phyloP scores from a whole-genome alignment of 2,329 filamentous ascomycete species.

The Parafenestella ontariensis region DNA sequence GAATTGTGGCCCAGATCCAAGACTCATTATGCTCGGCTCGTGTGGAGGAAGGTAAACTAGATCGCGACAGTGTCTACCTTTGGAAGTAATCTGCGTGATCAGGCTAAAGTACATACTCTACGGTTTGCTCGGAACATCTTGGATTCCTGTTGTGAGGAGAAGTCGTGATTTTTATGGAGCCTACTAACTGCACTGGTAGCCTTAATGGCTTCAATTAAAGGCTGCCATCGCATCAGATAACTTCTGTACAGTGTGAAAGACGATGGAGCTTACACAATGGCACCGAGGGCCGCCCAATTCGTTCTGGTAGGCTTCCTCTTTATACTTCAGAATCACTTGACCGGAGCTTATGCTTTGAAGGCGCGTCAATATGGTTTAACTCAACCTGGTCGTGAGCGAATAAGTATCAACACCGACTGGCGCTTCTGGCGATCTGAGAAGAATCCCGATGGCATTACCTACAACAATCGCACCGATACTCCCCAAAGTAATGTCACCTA shows the following conservation, averaged over 20 bases:
- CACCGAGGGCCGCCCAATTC: not conserved
- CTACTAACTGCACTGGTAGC: not conserved
- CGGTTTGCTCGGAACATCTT: not conserved
- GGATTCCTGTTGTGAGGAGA: not conserved
- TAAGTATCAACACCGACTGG: slow-evolving; percentile 47
- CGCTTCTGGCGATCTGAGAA: slow-evolving; percentile 43
- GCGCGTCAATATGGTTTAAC: not conserved
- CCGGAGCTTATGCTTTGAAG: not conserved
- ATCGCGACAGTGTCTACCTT: not conserved
- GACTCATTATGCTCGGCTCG: not conserved
- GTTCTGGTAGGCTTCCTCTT: not conserved
- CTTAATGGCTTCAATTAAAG: not conserved
- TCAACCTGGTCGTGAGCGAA: slow-evolving; percentile 25
- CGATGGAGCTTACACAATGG: not conserved
- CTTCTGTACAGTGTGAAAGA: not conserved
- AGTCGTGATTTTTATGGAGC: not conserved
- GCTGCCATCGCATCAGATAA: not conserved
- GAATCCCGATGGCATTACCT: slow-evolving; percentile 46
- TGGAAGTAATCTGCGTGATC: slow-evolving; percentile 1
- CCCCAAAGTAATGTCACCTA: slow-evolving; percentile 10
- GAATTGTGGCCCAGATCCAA: not conserved
- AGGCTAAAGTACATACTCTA: not conserved
- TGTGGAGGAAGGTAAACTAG: not conserved
- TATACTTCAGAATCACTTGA: not conserved
- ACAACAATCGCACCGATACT: slow-evolving; percentile 26